Evolutionary conservation across 1,284 basidiomycete species (phyloP), one percentile per base, ranked within the genome.

Genomic region (Ganoderma multipileum): DNA sequence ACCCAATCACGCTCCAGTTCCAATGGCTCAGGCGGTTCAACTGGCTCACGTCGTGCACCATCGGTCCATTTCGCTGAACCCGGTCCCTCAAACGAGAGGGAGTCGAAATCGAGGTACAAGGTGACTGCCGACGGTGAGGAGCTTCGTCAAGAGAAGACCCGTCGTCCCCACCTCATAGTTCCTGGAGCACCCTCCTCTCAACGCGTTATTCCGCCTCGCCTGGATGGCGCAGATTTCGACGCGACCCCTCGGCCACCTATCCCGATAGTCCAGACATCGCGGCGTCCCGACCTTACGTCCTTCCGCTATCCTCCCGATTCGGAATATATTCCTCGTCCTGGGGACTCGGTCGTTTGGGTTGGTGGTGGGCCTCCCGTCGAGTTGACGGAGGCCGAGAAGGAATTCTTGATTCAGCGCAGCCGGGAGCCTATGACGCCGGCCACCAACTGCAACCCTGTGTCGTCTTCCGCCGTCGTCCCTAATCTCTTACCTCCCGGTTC

Each of bases 131-230:
- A 67, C 6, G 64, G 60, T 6, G 66, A 65, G 30, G 47, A 68
- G 50, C 58, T 68, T n/a, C 71, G 72, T n/a, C 71, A 61, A 61
- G 73, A 73, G 54, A 68, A 71, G 57, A 42, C 66, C 4, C 66
- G 67, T 33, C 70, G 72, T 12, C 64, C 68, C 1, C 73, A 74
- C 28, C 67, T 74, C 44, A 68, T 78, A 52, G 67, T 77, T 20
- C 76, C 76, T 14, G 77, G 77, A 50, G 77, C 77, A 30, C 68
- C 68, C 26, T 64, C 63, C 33, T 54, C 68, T 12, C 70, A 68
- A 36, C 75, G 71, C 55, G 65, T 75, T 12, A 59, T 76, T 3
- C 74, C 74, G 26, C 72, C 69, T 18, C 63, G 41, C 23, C 68
- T 61, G 42, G 61, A 64, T 0, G 50, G 60, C n/a, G 55, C 61